Base-by-base conservation (phyloP, 2,329 filamentous ascomycete genomes). In the Allantophomopsis lycopodina region DNA sequence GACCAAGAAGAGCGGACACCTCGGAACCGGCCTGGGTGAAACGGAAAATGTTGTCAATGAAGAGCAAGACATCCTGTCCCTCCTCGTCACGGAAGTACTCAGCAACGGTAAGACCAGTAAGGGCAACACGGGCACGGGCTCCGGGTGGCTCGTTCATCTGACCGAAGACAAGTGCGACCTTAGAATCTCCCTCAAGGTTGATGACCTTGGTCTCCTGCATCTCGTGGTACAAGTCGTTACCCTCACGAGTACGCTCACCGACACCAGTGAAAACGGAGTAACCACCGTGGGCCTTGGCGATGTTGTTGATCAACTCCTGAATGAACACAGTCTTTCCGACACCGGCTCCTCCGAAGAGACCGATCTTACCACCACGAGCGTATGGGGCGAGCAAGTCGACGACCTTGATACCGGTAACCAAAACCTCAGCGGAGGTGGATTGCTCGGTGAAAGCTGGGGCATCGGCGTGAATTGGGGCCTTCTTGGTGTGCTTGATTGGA, bases 271-370 rank as follows among this genome's bases (percentile, higher is more conserved):
- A 98, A 65, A 98, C 91, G 54, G 91, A 98, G 84, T 94, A 98
- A 94, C 91, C 91, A 94, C 91, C 91, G 76, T 98, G 91, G 57
- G 91, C 91, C 80, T 96, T 96, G 71, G 91, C 91, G 63, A 98
- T 96, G 83, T 98, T 98, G 87, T 98, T 98, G 75, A 98, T 98
- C 64, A 98, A 73, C 74, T 98, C 91, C 79, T 98, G 91, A 68
- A 98, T 98, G 77, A 96, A 98, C 65, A 98, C 91, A 65, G 91
- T 98, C 83, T 98, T 98, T 69, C 91, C 91, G 76, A 98, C 91
- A 93, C 91, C 91, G 59, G 91, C 91, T 89, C 91, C 91, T 72
- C 91, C 91, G 73, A 98, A 98, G 56, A 98, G 87, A 85, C 91
- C 91, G 78, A 98, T 98, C 83, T 98, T 98, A 80, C 91, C 91